phyloP scores from a whole-genome alignment of 257 asterid species.

The Buddleja alternifolia region DNA sequence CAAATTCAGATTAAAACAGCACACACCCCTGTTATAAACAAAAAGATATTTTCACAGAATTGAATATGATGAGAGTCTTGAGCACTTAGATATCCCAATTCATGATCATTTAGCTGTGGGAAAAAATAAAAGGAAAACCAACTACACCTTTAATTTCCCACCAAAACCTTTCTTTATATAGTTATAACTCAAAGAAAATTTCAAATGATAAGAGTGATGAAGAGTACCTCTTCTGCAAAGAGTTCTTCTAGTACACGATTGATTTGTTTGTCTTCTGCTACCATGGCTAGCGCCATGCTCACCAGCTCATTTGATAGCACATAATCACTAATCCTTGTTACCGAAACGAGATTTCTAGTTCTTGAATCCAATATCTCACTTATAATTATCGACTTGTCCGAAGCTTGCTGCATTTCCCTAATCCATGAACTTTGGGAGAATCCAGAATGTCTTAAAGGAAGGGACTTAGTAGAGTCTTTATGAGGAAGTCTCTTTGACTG shows the following conservation, averaged over 20 bases:
- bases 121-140: neutral
- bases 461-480: constrained; percentile 63
- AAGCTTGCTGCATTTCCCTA: constrained; percentile 96
- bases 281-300: constrained; percentile 99
- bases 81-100: neutral
- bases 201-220: constrained; percentile 11
- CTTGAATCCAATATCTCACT: constrained; percentile 97
- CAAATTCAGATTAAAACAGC: neutral
- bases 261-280: constrained; percentile 97
- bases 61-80: neutral
- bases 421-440: constrained; percentile 98
- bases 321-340: constrained; percentile 90
- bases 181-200: constrained; percentile 1
- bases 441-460: constrained; percentile 67
- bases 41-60: neutral
- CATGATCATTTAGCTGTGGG: neutral
- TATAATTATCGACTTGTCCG: constrained; percentile 87
- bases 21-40: neutral
- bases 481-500: constrained; percentile 94
- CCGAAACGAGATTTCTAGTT: constrained; percentile 94
- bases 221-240: constrained; percentile 86
- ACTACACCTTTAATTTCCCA: neutral
- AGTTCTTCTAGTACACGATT: constrained; percentile 93
- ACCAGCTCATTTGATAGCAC: constrained; percentile 95
- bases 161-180: neutral